phyloP scores from a whole-genome alignment of 805 yeast genomes.

The Ogataea henricii region DNA sequence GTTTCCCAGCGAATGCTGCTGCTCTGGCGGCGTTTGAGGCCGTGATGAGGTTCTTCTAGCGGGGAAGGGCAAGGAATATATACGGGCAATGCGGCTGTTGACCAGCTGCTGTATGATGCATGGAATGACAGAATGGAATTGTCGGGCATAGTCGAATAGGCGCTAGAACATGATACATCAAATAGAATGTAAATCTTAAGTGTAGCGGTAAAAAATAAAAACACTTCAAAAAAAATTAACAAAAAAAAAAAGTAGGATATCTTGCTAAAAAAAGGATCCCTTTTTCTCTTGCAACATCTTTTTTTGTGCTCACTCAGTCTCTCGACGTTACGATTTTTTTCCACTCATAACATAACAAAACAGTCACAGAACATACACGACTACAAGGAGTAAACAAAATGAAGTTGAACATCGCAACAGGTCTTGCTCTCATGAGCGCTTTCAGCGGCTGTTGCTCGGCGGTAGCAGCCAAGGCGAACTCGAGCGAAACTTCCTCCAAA shows the following conservation, averaged over 20 bases:
- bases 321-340: neutral
- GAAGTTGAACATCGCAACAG: conserved; percentile 8
- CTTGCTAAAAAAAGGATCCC: neutral
- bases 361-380: neutral
- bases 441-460: conserved; percentile 10
- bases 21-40: conserved; percentile 89
- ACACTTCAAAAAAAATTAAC: neutral
- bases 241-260: neutral
- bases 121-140: conserved; percentile 1
- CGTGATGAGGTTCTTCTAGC: conserved; percentile 54
- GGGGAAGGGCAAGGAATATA: neutral
- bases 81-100: neutral
- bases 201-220: neutral
- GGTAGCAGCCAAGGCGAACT: conserved; percentile 9
- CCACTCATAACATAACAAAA: neutral
- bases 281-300: neutral
- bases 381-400: neutral
- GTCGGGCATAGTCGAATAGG: neutral
- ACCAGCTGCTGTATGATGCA: neutral
- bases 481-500: conserved; percentile 1
- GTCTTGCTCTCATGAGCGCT: conserved; percentile 10
- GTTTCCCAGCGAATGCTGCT: conserved; percentile 94
- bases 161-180: too few species aligned
- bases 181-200: too few species aligned
- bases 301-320: neutral